phyloP scores from a whole-genome alignment of 208 protist genomes.

The Acanthamoeba rhysodes region DNA sequence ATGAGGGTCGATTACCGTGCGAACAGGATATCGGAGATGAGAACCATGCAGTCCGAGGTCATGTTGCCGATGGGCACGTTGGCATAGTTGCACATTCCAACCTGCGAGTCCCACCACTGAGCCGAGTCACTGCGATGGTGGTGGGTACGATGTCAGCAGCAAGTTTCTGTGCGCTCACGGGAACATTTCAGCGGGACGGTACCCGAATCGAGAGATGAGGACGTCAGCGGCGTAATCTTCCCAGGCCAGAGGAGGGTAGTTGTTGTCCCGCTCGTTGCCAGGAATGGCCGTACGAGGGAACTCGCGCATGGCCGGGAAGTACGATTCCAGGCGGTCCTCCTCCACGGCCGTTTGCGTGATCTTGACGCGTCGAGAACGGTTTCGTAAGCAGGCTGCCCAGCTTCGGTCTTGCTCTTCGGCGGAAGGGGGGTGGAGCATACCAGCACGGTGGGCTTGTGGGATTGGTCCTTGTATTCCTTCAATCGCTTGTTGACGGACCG shows the following conservation, averaged over 20 bases:
- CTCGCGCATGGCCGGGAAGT: slow-evolving; percentile 67
- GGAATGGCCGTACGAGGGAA: slow-evolving; percentile 46
- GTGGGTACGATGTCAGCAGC: too few relatives aligned
- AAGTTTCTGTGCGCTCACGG: too few relatives aligned
- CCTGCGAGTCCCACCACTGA: slow-evolving; percentile 77
- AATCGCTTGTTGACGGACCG: slow-evolving; percentile 16
- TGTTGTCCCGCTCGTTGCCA: slow-evolving; percentile 65
- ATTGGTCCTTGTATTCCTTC: slow-evolving; percentile 72
- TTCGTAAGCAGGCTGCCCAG: not conserved
- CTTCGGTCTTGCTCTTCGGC: not conserved
- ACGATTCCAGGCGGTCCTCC: slow-evolving; percentile 30
- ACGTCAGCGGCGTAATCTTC: slow-evolving; percentile 63
- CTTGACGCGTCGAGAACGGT: not conserved
- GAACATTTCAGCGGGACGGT: not conserved
- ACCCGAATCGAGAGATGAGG: slow-evolving; percentile 59
- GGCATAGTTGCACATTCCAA: slow-evolving; percentile 86
- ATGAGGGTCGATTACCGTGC: slow-evolving; percentile 29
- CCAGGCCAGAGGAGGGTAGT: slow-evolving; percentile 68
- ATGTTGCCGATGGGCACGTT: slow-evolving; percentile 91
- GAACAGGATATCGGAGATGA: slow-evolving; percentile 83
- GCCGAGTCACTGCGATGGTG: slow-evolving; percentile 4
- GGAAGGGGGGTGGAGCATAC: not conserved
- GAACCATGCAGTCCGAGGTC: slow-evolving; percentile 75
- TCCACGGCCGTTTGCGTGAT: slow-evolving; percentile 48
- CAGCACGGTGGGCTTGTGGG: slow-evolving; percentile 68